A percentile compares a stretch with the other conserved stretches of the same genome.
Evolutionary conservation across 2,329 filamentous ascomycete genomes (phyloP).

Genomic region (Emydomyces testavorans): DNA sequence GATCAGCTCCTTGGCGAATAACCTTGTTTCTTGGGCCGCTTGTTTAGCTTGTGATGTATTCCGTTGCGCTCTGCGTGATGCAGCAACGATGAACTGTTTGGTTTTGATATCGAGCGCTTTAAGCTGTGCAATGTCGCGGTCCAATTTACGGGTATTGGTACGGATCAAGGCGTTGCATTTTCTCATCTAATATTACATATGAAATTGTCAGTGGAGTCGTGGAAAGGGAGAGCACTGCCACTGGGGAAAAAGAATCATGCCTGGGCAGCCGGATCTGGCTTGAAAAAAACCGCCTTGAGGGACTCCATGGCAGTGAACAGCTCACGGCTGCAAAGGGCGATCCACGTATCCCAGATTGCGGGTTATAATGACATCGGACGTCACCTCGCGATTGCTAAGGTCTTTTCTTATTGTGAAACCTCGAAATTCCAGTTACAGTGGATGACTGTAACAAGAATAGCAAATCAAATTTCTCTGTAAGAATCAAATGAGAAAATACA

Average conservation of each 20-base stretch:
- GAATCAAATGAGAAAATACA: too few relatives aligned
- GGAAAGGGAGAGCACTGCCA: conserved; percentile 13
- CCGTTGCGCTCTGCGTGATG: conserved; percentile 67
- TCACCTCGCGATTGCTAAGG: too few relatives aligned
- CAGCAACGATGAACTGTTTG: conserved; percentile 69
- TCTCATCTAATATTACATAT: conserved; percentile 52
- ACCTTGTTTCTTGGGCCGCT: conserved; percentile 69
- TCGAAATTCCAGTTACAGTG: background rate
- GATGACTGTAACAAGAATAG: background rate
- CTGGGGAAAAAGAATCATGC: conserved; percentile 40
- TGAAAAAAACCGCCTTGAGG: conserved; percentile 74
- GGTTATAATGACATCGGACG: background rate
- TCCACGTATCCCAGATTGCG: background rate
- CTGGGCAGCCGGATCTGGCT: conserved; percentile 86
- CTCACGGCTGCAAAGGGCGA: background rate
- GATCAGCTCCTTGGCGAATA: conserved; percentile 79
- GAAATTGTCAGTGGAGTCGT: background rate
- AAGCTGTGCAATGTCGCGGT: conserved; percentile 75
- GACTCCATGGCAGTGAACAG: conserved; percentile 60
- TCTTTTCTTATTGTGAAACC: too few relatives aligned
- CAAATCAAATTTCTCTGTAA: too few relatives aligned
- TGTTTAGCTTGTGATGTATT: conserved; percentile 69
- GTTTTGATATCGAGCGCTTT: conserved; percentile 74
- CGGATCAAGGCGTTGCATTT: conserved; percentile 92
- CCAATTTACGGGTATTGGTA: conserved; percentile 80